A percentile compares a stretch with the other conserved stretches of the same genome.
Conservation (phyloP, 2,329 filamentous ascomycete genomes). For the Bipolaris cookei region DNA sequence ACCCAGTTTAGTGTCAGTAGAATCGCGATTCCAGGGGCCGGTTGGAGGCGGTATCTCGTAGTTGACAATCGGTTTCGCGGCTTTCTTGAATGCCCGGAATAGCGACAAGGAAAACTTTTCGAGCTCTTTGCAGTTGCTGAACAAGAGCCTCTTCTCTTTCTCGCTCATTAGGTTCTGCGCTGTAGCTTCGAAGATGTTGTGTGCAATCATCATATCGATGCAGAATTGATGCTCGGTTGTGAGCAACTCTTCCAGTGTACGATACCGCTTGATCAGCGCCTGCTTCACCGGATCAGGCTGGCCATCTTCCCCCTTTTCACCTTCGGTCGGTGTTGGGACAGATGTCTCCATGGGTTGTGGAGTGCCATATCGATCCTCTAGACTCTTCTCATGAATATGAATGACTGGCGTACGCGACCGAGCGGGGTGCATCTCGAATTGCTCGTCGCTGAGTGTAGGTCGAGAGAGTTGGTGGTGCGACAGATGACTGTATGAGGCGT, state of each 20-base stretch:
- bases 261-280: conserved; percentile 74
- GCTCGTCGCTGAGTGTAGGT: conserved; percentile 20
- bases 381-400: conserved; percentile 24
- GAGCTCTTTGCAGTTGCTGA: conserved; percentile 90
- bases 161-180: conserved; percentile 78
- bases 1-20: conserved; percentile 24
- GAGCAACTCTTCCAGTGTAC: conserved; percentile 88
- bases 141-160: conserved; percentile 87
- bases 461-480: conserved; percentile 20
- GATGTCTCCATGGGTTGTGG: conserved; percentile 23
- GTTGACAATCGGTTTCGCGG: conserved; percentile 77
- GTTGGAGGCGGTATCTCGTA: conserved; percentile 47
- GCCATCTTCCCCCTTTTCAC: conserved; percentile 23
- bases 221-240: conserved; percentile 93
- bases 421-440: conserved; percentile 32
- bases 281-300: conserved; percentile 33
- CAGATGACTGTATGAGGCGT: conserved; percentile 20
- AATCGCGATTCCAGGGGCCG: conserved; percentile 34
- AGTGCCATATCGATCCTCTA: conserved; percentile 29
- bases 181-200: conserved; percentile 97
- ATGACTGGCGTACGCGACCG: conserved; percentile 31
- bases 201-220: conserved; percentile 94
- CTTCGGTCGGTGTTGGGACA: conserved; percentile 12
- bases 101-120: conserved; percentile 84
- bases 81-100: conserved; percentile 78